Evolutionary conservation across 164 flowering plant genomes (phyloP).

Genomic region (Dillenia suffruticosa): DNA sequence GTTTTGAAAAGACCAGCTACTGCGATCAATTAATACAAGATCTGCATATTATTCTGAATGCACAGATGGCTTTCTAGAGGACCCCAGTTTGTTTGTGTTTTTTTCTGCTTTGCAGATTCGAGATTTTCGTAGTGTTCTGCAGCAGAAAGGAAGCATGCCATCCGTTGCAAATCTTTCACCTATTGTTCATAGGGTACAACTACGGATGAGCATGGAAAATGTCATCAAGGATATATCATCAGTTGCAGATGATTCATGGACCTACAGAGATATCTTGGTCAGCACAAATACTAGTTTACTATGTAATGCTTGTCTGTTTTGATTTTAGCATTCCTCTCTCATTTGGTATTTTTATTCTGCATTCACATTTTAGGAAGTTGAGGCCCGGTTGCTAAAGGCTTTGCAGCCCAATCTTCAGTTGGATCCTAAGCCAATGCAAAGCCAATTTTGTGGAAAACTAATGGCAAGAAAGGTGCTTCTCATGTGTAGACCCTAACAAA

Average conservation of each 20-base stretch:
- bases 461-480: constrained; percentile 19
- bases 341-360: background rate
- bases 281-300: background rate
- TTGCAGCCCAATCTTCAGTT: constrained; percentile 28
- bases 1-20: too few relatives aligned
- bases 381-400: constrained; percentile 27
- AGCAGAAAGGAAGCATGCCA: background rate
- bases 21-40: too few relatives aligned
- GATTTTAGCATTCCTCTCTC: background rate
- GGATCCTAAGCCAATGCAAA: constrained; percentile 20
- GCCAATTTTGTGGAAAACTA: constrained; percentile 1
- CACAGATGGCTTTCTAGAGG: too few relatives aligned
- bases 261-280: constrained; percentile 26
- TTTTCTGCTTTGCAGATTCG: constrained; percentile 21
- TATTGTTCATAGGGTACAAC: constrained; percentile 18
- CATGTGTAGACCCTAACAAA: too few relatives aligned
- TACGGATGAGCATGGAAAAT: constrained; percentile 28
- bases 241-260: constrained; percentile 26
- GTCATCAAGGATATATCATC: constrained; percentile 29
- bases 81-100: background rate
- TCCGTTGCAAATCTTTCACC: constrained; percentile 1
- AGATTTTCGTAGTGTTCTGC: constrained; percentile 22
- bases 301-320: constrained; percentile 1
- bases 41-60: too few relatives aligned
- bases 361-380: constrained; percentile 22